Evolutionary conservation across 2,329 filamentous ascomycete genomes (phyloP).

Genomic region (Fulvia fulva): DNA sequence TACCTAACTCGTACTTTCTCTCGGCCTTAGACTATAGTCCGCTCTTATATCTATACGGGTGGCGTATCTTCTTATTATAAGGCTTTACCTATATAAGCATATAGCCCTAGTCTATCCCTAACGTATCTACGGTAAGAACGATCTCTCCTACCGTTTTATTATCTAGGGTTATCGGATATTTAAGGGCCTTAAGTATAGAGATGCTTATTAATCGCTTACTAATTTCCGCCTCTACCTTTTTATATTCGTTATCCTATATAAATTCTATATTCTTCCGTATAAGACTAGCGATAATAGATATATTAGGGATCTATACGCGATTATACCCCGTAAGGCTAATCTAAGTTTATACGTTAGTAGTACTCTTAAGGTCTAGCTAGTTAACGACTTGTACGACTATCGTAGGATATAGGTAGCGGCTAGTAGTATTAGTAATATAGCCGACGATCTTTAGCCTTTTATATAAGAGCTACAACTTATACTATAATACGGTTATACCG

Average conservation of each 20-base stretch:
- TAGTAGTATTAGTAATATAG: not conserved
- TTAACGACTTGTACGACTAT: too few relatives aligned
- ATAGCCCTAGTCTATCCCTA: not conserved
- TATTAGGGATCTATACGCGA: too few relatives aligned
- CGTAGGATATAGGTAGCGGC: not conserved
- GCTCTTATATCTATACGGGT: too few relatives aligned
- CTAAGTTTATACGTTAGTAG: too few relatives aligned
- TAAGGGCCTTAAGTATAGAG: too few relatives aligned
- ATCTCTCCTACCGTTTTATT: not conserved
- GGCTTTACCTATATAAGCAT: not conserved
- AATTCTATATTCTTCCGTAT: too few relatives aligned
- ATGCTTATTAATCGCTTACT: too few relatives aligned
- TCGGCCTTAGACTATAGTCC: not conserved
- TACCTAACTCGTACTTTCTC: not conserved
- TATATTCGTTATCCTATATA: too few relatives aligned
- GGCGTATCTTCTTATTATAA: not conserved
- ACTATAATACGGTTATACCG: not conserved
- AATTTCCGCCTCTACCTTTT: too few relatives aligned
- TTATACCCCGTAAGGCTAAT: too few relatives aligned
- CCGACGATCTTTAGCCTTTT: not conserved
- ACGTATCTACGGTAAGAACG: not conserved
- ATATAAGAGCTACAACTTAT: not conserved
- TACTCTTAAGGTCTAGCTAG: too few relatives aligned
- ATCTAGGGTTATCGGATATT: not conserved
- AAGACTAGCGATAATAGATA: too few relatives aligned